Conservation (phyloP, 2,329 filamentous ascomycete species). For the Beauveria medogensis region DNA sequence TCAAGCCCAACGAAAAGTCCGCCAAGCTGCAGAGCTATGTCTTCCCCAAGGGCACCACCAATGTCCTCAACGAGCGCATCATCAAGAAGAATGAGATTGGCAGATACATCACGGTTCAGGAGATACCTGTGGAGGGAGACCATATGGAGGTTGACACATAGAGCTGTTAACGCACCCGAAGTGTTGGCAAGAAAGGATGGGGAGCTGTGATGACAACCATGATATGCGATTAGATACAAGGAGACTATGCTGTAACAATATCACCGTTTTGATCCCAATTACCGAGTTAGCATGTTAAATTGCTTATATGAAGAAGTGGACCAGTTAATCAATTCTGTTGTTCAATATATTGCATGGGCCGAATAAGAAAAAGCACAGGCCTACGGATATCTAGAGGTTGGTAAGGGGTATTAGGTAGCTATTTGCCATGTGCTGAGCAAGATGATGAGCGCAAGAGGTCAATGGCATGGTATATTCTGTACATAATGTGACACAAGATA, state of each 20-base stretch:
- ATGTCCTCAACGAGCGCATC: conserved; percentile 90
- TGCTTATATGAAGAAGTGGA: neutral
- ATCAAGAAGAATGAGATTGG: conserved; percentile 90
- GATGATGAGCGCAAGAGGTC: neutral
- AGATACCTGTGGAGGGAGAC: conserved; percentile 64
- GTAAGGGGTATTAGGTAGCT: neutral
- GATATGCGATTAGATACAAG: conserved; percentile 1
- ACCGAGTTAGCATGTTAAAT: neutral
- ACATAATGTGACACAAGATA: neutral
- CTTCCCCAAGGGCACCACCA: conserved; percentile 88
- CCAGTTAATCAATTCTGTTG: neutral
- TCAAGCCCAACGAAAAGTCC: conserved; percentile 84
- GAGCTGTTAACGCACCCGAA: conserved; percentile 8
- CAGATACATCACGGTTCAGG: conserved; percentile 88
- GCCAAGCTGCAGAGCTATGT: conserved; percentile 90
- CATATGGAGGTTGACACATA: conserved; percentile 62
- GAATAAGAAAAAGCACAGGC: neutral
- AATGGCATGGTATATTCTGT: neutral
- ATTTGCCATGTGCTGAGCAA: neutral
- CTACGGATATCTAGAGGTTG: neutral
- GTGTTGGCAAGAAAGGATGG: neutral
- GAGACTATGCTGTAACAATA: conserved; percentile 10
- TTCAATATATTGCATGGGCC: neutral
- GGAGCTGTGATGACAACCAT: neutral
- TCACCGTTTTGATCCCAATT: conserved; percentile 1